A percentile compares a stretch with the other conserved stretches of the same genome.
Conservation (phyloP, 2,329 filamentous ascomycete species). For the Curvularia eragrostidis region DNA sequence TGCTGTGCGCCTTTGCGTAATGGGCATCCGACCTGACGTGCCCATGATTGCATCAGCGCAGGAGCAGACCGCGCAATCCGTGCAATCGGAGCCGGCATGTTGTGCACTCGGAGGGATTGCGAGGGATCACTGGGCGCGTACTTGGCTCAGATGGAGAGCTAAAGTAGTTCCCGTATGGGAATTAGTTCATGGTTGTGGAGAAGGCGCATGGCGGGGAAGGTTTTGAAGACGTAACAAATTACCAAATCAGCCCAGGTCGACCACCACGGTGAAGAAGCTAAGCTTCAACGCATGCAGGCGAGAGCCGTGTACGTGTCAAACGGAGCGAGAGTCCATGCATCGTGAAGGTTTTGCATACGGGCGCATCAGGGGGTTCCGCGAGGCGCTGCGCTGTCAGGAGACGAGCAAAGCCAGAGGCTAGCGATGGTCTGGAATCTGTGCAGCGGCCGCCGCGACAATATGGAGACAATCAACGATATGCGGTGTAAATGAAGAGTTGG, state of each 20-base stretch:
- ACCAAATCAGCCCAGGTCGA: conserved; percentile 30
- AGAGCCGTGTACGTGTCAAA: conserved; percentile 29
- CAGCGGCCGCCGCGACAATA: neutral
- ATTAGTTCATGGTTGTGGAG: conserved; percentile 29
- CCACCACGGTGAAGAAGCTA: conserved; percentile 28
- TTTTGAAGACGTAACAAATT: conserved; percentile 49
- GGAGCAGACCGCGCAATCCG: neutral
- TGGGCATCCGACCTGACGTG: neutral
- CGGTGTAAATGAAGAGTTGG: neutral
- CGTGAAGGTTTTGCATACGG: conserved; percentile 30
- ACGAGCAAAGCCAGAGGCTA: neutral
- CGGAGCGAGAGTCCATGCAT: conserved; percentile 19
- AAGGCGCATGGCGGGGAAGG: conserved; percentile 44
- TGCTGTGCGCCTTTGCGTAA: conserved; percentile 6
- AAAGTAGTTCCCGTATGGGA: conserved; percentile 42
- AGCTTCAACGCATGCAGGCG: conserved; percentile 29
- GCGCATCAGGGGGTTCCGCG: conserved; percentile 22
- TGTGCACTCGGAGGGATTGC: neutral
- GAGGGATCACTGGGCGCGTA: conserved; percentile 14
- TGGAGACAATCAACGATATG: neutral
- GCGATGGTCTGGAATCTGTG: neutral
- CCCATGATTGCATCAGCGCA: neutral
- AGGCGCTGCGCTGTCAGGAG: neutral
- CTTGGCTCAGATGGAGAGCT: conserved; percentile 35
- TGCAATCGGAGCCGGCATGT: conserved; percentile 1